Percentiles rank a stretch among this genome's conserved stretches.
phyloP scores from a whole-genome alignment of 2,329 filamentous ascomycete genomes.

The Colletotrichum paranaense region DNA sequence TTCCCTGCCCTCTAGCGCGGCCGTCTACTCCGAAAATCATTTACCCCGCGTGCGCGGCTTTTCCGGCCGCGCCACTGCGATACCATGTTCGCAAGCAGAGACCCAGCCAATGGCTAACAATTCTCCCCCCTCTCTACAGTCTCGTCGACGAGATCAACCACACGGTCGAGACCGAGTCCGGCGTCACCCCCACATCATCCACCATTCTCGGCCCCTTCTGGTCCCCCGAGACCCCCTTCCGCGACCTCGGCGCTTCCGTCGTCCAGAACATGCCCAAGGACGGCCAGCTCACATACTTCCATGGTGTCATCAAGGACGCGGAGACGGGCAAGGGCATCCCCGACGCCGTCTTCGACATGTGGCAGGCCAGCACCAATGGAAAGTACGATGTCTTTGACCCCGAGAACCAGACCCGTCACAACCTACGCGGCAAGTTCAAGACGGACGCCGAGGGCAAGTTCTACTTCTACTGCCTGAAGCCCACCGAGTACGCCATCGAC shows the following conservation, averaged over 20 bases:
- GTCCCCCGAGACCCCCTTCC: constrained; percentile 37
- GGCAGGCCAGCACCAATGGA: constrained; percentile 70
- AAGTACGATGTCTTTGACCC: constrained; percentile 73
- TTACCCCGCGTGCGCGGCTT: constrained; percentile 1
- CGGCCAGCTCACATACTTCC: constrained; percentile 34
- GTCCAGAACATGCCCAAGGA: constrained; percentile 35
- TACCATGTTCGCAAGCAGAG: background rate
- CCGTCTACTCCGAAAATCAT: background rate
- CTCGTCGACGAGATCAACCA: constrained; percentile 37
- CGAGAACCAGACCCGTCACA: constrained; percentile 68
- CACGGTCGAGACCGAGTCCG: constrained; percentile 28
- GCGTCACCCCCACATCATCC: constrained; percentile 31
- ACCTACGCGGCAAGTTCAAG: constrained; percentile 73
- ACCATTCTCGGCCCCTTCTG: constrained; percentile 36
- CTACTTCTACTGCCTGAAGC: constrained; percentile 72
- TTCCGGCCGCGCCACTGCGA: background rate
- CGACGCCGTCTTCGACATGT: constrained; percentile 68
- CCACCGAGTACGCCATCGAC: constrained; percentile 72
- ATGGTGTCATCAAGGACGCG: constrained; percentile 36
- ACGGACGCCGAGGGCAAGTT: constrained; percentile 71
- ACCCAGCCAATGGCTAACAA: background rate
- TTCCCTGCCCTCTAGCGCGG: background rate
- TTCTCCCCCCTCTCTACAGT: background rate
- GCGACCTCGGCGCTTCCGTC: constrained; percentile 34
- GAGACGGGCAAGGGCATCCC: constrained; percentile 40